A percentile compares a stretch with the other conserved stretches of the same genome.
These are phyloP conservation scores for Pulveroboletus sp. DNA, from an alignment of 768 basidiomycete species.

Conservation along the genomic window DNA sequence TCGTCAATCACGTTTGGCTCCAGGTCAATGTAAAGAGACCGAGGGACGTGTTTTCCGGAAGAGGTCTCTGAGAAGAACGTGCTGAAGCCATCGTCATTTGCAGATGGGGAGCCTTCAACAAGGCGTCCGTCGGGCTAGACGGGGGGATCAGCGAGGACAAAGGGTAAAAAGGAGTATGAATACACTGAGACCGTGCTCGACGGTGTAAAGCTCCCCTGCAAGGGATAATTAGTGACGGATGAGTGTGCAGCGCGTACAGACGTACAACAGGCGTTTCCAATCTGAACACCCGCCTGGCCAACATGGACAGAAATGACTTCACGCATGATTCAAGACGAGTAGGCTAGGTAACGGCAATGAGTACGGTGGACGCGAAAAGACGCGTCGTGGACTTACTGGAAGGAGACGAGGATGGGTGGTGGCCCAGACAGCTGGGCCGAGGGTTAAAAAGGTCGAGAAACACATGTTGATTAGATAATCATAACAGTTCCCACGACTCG, in stretches of 20 bases:
- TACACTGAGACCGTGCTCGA: constrained; percentile 97
- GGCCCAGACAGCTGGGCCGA: constrained; percentile 32
- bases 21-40: constrained; percentile 95
- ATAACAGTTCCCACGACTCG: constrained; percentile 22
- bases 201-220: constrained; percentile 96
- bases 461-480: constrained; percentile 35
- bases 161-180: not conserved
- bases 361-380: constrained; percentile 20
- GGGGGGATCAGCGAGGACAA: constrained; percentile 18
- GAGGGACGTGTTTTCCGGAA: constrained; percentile 94
- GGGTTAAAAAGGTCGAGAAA: constrained; percentile 40
- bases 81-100: constrained; percentile 88
- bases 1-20: constrained; percentile 99
- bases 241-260: constrained; percentile 28
- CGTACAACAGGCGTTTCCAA: constrained; percentile 98
- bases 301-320: constrained; percentile 99
- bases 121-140: constrained; percentile 91
- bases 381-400: constrained; percentile 32
- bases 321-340: constrained; percentile 56
- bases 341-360: constrained; percentile 9
- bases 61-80: constrained; percentile 99
- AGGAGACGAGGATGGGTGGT: constrained; percentile 28
- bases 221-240: constrained; percentile 21
- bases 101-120: constrained; percentile 69
- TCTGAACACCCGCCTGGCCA: constrained; percentile 97